Base-by-base conservation (phyloP, 768 basidiomycete genomes). In the Pisolithus orientalis region DNA sequence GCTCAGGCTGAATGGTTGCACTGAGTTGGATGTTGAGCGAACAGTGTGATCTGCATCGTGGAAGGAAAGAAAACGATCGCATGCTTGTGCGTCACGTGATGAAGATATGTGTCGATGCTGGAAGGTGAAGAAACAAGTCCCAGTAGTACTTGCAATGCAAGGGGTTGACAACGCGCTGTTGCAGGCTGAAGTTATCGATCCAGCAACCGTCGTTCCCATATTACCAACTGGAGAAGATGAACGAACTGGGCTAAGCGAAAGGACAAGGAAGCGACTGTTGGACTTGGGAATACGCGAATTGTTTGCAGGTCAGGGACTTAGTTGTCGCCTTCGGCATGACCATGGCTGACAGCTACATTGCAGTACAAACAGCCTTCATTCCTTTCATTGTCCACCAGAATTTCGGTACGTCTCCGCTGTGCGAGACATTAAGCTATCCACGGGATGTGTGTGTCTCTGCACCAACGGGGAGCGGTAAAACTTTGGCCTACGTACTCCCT, bases 391-490 rank as follows among this genome's bases (percentile, higher is more conserved):
- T 94, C 13, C 75, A 77, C 14, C 47, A 71, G 45, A 63, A 74
- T 21, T 16, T 57, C 64, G 58, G 65, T 4, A 65, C 76, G 39
- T 65, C 72, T 47, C 66, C 73, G 1, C 67, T 93, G 9, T 90
- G 91, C 61, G 71, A 76, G 40, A 84, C 90, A 0, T 84, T 80
- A 59, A 64, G 78, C 52, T 76, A 80, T 34, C 84, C 84, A 27
- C 77, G 77, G 27, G 96, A 99, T 68, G 78, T 94, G 11, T 59
- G 89, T 95, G 85, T 79, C 11, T 96, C 93, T 7, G 96, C 96
- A 1, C 96, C 96, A 0, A 99, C 96, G 0, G 96, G 96, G 24
- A 96, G 94, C 59, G 96, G 96, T 0, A 99, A 99, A 69, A 99
- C 95, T 0, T 76, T 99, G 28, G 90, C 92, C n/a, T 99, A 99